Base-by-base conservation (phyloP, 1,139 yeast species). In the Kazachstania sp. region DNA sequence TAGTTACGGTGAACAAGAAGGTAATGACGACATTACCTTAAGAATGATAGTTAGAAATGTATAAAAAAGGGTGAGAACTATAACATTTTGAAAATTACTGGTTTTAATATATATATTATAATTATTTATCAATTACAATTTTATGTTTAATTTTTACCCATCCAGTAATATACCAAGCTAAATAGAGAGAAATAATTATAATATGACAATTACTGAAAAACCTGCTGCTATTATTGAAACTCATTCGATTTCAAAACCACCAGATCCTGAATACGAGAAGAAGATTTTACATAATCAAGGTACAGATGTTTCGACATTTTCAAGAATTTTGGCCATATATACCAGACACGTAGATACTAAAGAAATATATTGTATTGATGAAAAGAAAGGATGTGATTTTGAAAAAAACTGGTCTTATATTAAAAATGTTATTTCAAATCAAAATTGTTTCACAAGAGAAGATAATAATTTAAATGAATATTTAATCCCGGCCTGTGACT, bases 271-370 rank as follows among this genome's bases (percentile, higher is more conserved):
- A 18, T 20, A 15, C 4, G 45, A 38, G 5, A 32, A 34, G 30
- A 40, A 29, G 15, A 39, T 42, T 16, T 23, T 16, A 7, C 43
- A 45, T 29, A 18, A 41, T 16, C 20, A 29, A 3, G 32, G 31
- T 19, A 34, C 26, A 16, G 69, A 68, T 49, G 51, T 59, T 44
- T 68, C 71, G 1, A 67, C 71, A 2, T 68, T 56, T 45, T 62
- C 68, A 49, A 67, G 67, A 51, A 54, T 68, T 46, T 47, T 66
- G 37, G 68, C 67, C 7, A 54, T 67, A 28, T 68, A 65, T 56
- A 58, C 70, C 4, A 63, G 69, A 49, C 49, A 58, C 43, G 32
- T 44, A 1, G 49, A 49, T 1, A 46, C 52, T 12, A 50, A 46
- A 41, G 50, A 49, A 4, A 50, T 60, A 9, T 47, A 56, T 32